Conservation (phyloP, 2,329 filamentous ascomycete genomes). For the Penicillium corylophilum region DNA sequence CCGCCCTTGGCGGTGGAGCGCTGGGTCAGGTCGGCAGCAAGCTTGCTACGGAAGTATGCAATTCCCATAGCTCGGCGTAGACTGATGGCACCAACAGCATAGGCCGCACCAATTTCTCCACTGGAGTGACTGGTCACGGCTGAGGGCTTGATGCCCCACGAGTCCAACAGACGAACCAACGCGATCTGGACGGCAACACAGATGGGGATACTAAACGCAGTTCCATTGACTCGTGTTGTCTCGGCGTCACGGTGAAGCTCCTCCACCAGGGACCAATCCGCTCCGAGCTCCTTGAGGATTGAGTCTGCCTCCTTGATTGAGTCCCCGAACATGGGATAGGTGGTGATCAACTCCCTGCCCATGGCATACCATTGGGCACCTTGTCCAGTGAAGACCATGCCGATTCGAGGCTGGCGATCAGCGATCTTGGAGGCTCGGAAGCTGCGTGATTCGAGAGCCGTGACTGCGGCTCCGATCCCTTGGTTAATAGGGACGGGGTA, state of each 20-base stretch:
- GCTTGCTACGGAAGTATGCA: slow-evolving; percentile 29
- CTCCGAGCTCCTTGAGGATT: not conserved
- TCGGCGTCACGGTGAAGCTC: not conserved
- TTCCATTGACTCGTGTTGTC: not conserved
- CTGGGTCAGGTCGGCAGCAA: not conserved
- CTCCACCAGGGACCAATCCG: slow-evolving; percentile 4
- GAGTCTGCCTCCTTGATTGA: slow-evolving; percentile 6
- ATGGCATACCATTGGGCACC: slow-evolving; percentile 32
- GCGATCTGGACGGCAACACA: slow-evolving; percentile 51
- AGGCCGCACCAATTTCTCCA: slow-evolving; percentile 53
- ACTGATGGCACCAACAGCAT: slow-evolving; percentile 40
- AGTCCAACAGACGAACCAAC: slow-evolving; percentile 45
- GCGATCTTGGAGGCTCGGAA: not conserved
- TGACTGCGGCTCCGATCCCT: not conserved
- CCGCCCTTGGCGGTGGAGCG: slow-evolving; percentile 3
- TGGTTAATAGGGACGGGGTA: no score
- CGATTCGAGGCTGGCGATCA: not conserved
- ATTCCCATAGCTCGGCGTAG: slow-evolving; percentile 39
- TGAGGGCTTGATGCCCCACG: slow-evolving; percentile 44
- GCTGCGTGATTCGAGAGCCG: not conserved
- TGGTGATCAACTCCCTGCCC: slow-evolving; percentile 22
- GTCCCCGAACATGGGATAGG: slow-evolving; percentile 13
- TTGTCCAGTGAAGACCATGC: slow-evolving; percentile 26
- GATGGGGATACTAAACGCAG: slow-evolving; percentile 5
- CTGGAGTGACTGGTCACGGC: slow-evolving; percentile 49